Base-by-base conservation (phyloP, 495 filamentous ascomycete species). In the Penicillium parvum region DNA sequence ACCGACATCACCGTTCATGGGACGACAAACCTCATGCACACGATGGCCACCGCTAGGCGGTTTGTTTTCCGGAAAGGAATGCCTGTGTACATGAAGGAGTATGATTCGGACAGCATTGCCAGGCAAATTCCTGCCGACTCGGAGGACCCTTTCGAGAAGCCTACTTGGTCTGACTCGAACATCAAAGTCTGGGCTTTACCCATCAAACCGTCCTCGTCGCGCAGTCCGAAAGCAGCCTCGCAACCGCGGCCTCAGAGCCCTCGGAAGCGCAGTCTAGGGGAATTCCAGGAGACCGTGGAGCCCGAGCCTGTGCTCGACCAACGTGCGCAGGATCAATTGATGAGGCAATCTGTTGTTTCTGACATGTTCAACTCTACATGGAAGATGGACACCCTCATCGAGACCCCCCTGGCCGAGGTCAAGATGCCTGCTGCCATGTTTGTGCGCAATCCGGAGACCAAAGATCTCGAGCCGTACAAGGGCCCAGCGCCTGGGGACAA, bases 31-130 rank as follows among this genome's bases (percentile, higher is more conserved):
- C 53, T 96, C 30, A 73, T 77, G 18, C 85, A 96, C 52, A 76
- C 78, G 1, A 56, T 98, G 27, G 90, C 89, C 21, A 86, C 87
- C 0, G 80, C 85, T n/a, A 76, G 92, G 27, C 66, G 80, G 21
- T 97, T 95, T 62, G 75, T 98, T n/a, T 91, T 97, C 57, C 73
- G 92, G 18, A 87, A 83, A 55, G 82, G 83, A 0, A 74, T 91
- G 57, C 88, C 89, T 1, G 29, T 96, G 2, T 64, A 57, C 15
- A 73, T 79, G 17, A 71, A 73, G 33, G 92, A 97, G 62, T 72
- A 85, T 41, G 69, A 68, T 26, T 43, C 65, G 15, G 72, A 74
- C 30, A 69, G 55, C 38, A 35, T 60, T 15, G 45, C 40, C 5
- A 63, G 53, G 40, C 32, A 40, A 21, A 30, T 30, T 15, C 40